phyloP scores from a whole-genome alignment of 73 alveolate genomes.

The Vitrella brassicaformis region DNA sequence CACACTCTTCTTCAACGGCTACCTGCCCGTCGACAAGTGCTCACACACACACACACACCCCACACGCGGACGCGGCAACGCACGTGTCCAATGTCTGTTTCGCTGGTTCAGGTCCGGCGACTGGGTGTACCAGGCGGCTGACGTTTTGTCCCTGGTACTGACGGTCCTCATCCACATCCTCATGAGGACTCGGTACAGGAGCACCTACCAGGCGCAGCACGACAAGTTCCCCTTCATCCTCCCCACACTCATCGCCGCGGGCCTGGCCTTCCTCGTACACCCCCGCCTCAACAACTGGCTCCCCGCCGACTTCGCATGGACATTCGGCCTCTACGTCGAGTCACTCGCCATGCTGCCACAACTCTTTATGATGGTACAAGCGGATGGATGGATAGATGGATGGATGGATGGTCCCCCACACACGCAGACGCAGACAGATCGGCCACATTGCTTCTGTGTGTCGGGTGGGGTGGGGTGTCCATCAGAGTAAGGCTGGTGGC shows the following conservation, averaged over 20 bases:
- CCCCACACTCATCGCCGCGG: background rate
- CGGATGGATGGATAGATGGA: too few relatives aligned
- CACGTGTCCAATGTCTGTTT: too few relatives aligned
- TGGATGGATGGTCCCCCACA: too few relatives aligned
- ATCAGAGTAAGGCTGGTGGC: too few relatives aligned
- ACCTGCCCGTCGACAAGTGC: too few relatives aligned
- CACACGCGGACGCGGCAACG: too few relatives aligned
- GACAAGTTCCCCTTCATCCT: background rate
- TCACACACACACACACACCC: too few relatives aligned
- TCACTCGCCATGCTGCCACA: background rate
- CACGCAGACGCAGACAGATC: too few relatives aligned
- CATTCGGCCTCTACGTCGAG: background rate
- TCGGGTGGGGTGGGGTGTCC: too few relatives aligned
- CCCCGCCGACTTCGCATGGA: background rate
- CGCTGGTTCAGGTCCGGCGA: too few relatives aligned
- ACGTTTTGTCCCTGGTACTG: background rate
- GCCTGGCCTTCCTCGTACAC: background rate
- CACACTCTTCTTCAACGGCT: too few relatives aligned
- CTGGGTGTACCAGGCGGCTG: background rate
- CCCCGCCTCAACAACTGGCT: background rate
- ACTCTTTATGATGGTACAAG: background rate
- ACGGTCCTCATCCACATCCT: background rate
- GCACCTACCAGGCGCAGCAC: background rate
- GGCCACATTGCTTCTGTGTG: too few relatives aligned
- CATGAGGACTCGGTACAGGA: background rate